Conservation (phyloP, 305 asterid species). For the Solanum hybrid region DNA sequence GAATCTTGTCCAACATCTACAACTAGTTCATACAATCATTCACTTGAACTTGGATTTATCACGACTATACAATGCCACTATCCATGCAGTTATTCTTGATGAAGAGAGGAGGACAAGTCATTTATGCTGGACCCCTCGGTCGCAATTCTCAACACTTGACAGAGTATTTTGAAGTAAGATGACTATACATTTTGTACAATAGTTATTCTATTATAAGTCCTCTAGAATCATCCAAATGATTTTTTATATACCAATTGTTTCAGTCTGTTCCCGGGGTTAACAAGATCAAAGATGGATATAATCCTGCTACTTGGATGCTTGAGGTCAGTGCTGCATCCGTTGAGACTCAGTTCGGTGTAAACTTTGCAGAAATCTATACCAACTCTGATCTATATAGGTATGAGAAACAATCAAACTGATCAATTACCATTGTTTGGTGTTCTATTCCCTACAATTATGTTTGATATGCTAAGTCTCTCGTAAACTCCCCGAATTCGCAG, state of each 20-base stretch:
- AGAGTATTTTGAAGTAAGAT: conserved; percentile 41
- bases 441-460: background rate
- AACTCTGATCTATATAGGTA: conserved; percentile 31
- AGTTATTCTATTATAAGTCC: background rate
- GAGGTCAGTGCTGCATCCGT: conserved; percentile 28
- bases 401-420: background rate
- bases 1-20: background rate
- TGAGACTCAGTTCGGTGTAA: conserved; percentile 23
- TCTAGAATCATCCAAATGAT: background rate
- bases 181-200: background rate
- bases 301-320: conserved; percentile 49
- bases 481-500: conserved; percentile 8
- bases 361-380: conserved; percentile 29
- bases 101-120: conserved; percentile 54
- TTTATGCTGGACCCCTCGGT: conserved; percentile 47
- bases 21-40: background rate
- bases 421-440: background rate
- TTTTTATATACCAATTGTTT: background rate
- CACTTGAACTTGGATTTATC: background rate
- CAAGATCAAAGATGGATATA: conserved; percentile 32
- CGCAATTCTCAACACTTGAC: conserved; percentile 24
- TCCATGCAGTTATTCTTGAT: conserved; percentile 23
- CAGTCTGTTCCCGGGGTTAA: conserved; percentile 31
- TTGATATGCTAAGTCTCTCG: background rate
- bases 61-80: background rate